Conservation (phyloP, 2,329 filamentous ascomycete genomes). For the Dactylellina leptospora region DNA sequence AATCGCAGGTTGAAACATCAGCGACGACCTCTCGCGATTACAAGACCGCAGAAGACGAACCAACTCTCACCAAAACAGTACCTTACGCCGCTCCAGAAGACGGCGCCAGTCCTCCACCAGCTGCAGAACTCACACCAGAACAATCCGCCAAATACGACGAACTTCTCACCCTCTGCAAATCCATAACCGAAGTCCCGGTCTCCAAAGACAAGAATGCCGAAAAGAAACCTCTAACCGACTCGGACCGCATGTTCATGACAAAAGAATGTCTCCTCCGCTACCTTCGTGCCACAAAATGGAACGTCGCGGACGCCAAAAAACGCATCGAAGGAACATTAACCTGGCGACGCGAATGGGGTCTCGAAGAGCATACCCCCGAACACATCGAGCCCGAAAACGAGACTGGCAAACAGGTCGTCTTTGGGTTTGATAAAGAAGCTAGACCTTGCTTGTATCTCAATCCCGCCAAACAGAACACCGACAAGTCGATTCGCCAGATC, state of each 20-base stretch:
- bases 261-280: constrained; percentile 92
- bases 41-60: constrained; percentile 49
- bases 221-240: constrained; percentile 74
- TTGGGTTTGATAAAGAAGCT: constrained; percentile 85
- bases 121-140: constrained; percentile 73
- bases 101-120: constrained; percentile 63
- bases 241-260: constrained; percentile 88
- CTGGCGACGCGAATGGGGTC: constrained; percentile 91
- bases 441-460: constrained; percentile 92
- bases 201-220: constrained; percentile 68
- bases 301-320: constrained; percentile 75
- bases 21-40: constrained; percentile 21
- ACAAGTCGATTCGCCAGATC: constrained; percentile 82
- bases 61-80: constrained; percentile 32
- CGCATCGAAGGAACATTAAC: constrained; percentile 81
- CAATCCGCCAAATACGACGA: constrained; percentile 83
- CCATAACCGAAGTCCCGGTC: constrained; percentile 76
- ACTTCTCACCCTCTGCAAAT: constrained; percentile 74
- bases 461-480: constrained; percentile 91
- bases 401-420: constrained; percentile 90
- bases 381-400: constrained; percentile 94
- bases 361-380: constrained; percentile 77
- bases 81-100: constrained; percentile 31
- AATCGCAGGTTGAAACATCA: not conserved
- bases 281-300: constrained; percentile 92